Conservation (phyloP, 2,329 filamentous ascomycete genomes). For the Colletotrichum orbiculare region DNA sequence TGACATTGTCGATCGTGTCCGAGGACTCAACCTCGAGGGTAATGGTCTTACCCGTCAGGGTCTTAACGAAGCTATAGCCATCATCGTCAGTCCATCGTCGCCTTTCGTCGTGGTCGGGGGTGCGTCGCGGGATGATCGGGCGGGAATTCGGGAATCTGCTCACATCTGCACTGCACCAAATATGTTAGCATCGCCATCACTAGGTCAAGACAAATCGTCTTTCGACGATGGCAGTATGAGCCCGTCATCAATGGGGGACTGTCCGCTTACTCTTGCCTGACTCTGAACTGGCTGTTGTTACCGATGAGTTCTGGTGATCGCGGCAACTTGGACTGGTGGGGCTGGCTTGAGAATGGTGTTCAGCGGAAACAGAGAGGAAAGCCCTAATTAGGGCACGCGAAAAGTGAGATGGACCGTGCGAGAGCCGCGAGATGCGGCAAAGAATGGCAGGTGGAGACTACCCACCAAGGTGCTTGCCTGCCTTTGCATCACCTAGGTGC, state of each 20-base stretch:
- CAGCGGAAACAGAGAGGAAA: slow-evolving; percentile 22
- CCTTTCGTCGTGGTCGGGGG: slow-evolving; percentile 33
- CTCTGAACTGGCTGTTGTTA: slow-evolving; percentile 53
- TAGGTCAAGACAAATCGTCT: background rate
- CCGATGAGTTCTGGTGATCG: slow-evolving; percentile 42
- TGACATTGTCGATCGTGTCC: slow-evolving; percentile 99
- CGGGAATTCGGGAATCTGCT: slow-evolving; percentile 52
- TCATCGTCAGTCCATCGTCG: slow-evolving; percentile 39
- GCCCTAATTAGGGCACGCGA: slow-evolving; percentile 37
- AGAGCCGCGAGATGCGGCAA: background rate
- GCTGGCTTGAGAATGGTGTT: slow-evolving; percentile 35
- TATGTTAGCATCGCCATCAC: slow-evolving; percentile 39
- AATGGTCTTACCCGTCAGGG: slow-evolving; percentile 99
- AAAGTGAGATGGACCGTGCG: slow-evolving; percentile 10
- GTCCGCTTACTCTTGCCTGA: slow-evolving; percentile 68
- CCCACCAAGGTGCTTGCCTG: background rate
- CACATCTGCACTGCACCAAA: slow-evolving; percentile 85
- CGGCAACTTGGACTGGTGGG: slow-evolving; percentile 29
- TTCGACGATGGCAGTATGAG: background rate
- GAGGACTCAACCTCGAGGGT: slow-evolving; percentile 99
- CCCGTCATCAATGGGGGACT: slow-evolving; percentile 16
- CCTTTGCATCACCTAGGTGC: background rate
- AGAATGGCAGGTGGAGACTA: too few species aligned
- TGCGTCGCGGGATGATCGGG: slow-evolving; percentile 29
- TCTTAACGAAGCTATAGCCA: slow-evolving; percentile 93